A percentile compares a stretch with the other conserved stretches of the same genome.
Conservation (phyloP, 2,329 filamentous ascomycete species). For the Stagonosporopsis vannaccii region DNA sequence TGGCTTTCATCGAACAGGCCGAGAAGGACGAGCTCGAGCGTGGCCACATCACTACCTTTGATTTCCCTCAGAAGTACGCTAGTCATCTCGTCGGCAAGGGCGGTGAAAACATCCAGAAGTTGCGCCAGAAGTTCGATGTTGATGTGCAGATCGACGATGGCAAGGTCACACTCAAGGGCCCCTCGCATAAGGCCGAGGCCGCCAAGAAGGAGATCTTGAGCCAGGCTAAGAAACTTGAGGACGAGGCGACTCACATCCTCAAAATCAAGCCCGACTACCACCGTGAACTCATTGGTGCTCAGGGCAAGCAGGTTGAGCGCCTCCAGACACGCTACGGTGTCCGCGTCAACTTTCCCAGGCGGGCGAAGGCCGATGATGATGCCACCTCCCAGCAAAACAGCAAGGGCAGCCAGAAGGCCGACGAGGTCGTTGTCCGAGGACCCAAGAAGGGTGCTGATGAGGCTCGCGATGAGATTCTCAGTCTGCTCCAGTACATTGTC, state of each 20-base stretch:
- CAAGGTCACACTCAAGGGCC: constrained; percentile 93
- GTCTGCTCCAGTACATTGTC: constrained; percentile 84
- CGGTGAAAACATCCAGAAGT: constrained; percentile 73
- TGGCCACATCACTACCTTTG: constrained; percentile 83
- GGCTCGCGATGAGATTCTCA: constrained; percentile 89
- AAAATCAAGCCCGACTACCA: constrained; percentile 96
- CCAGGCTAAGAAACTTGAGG: constrained; percentile 82
- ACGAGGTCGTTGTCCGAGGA: constrained; percentile 90
- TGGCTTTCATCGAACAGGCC: constrained; percentile 83
- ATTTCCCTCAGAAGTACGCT: constrained; percentile 93
- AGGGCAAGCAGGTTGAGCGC: constrained; percentile 87
- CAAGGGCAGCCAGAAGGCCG: constrained; percentile 72
- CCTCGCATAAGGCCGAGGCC: constrained; percentile 89
- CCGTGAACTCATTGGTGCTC: constrained; percentile 88
- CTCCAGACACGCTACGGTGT: constrained; percentile 93
- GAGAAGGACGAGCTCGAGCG: constrained; percentile 93
- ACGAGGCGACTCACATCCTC: constrained; percentile 85
- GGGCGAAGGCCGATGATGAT: constrained; percentile 68
- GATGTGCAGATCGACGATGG: constrained; percentile 91
- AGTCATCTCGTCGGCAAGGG: constrained; percentile 79
- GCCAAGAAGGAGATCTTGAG: constrained; percentile 83
- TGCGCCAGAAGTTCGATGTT: constrained; percentile 74
- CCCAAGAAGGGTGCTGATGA: constrained; percentile 92
- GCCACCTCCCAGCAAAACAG: constrained; percentile 71
- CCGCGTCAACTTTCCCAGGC: constrained; percentile 92